Percentiles rank a stretch among this genome's conserved stretches.
Evolutionary conservation across 306 rosid species (phyloP).

Genomic region (Quercus variabilis): DNA sequence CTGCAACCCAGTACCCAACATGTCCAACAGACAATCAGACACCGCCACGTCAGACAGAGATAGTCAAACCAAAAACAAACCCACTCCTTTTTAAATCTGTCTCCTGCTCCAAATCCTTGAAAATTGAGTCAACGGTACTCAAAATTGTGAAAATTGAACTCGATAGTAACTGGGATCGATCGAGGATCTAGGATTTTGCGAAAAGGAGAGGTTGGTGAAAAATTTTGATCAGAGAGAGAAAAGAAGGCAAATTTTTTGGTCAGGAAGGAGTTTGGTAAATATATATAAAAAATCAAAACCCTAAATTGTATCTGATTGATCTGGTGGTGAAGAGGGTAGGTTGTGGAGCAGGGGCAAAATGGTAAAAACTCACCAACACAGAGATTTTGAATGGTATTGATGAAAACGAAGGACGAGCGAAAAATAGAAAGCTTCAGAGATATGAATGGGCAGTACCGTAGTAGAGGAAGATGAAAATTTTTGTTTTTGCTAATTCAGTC

Average conservation of each 20-base stretch:
- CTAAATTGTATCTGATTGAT: constrained; percentile 40
- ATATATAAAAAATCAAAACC: not conserved
- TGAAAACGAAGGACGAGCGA: not conserved
- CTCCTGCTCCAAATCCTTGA: constrained; percentile 13
- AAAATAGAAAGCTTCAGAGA: not conserved
- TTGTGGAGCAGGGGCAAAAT: constrained; percentile 19
- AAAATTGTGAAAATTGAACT: not conserved
- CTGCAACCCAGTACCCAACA: constrained; percentile 66
- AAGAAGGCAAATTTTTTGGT: not conserved
- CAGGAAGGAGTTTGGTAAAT: not conserved
- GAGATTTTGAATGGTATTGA: not conserved
- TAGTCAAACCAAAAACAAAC: not conserved
- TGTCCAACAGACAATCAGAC: constrained; percentile 24
- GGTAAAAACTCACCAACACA: constrained; percentile 16
- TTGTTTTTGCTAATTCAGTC: too few species aligned
- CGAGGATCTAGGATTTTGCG: constrained; percentile 7
- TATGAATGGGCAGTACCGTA: too few species aligned
- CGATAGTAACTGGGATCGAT: not conserved
- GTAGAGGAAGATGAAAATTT: too few species aligned
- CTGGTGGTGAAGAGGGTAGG: constrained; percentile 36
- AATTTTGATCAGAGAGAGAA: constrained; percentile 26
- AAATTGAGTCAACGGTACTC: constrained; percentile 42
- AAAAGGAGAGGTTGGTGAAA: constrained; percentile 3
- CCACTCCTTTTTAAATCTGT: not conserved
- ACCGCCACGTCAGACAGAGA: not conserved